A percentile compares a stretch with the other conserved stretches of the same genome.
phyloP scores from a whole-genome alignment of 2,329 filamentous ascomycete species.

The Didymella pomorum region DNA sequence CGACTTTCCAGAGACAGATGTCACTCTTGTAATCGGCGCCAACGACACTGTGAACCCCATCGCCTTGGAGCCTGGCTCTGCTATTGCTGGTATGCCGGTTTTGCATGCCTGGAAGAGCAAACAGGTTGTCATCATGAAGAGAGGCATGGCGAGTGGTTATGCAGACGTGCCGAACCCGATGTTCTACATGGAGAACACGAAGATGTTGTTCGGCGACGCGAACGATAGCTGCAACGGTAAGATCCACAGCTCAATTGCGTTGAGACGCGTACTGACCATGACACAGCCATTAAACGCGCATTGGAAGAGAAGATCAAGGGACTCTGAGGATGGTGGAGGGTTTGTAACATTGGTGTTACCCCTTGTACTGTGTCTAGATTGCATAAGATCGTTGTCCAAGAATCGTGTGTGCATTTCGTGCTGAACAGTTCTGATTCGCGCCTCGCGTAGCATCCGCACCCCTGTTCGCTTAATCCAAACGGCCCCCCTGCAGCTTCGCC shows the following conservation, averaged over 20 bases:
- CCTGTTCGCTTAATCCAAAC: slow-evolving; percentile 5
- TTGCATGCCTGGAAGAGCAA: slow-evolving; percentile 94
- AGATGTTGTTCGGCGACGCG: slow-evolving; percentile 92
- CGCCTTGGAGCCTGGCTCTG: slow-evolving; percentile 80
- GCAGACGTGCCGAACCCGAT: slow-evolving; percentile 92
- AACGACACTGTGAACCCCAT: slow-evolving; percentile 95
- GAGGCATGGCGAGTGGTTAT: slow-evolving; percentile 87
- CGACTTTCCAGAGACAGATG: slow-evolving; percentile 84
- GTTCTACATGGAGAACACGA: slow-evolving; percentile 89
- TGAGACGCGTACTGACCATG: slow-evolving; percentile 24
- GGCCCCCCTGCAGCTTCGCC: slow-evolving; percentile 10
- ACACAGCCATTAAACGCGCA: slow-evolving; percentile 48
- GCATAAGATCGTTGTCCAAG: neutral
- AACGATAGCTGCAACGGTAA: slow-evolving; percentile 78
- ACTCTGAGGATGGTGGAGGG: slow-evolving; percentile 25
- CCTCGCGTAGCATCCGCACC: slow-evolving; percentile 12
- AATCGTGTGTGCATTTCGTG: neutral
- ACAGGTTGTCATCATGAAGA: slow-evolving; percentile 92
- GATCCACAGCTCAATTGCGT: slow-evolving; percentile 1
- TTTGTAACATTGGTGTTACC: neutral
- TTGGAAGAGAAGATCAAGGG: slow-evolving; percentile 47
- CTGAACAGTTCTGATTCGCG: neutral
- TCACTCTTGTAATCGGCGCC: slow-evolving; percentile 88
- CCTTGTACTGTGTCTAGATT: slow-evolving; percentile 1
- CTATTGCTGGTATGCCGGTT: slow-evolving; percentile 92